phyloP scores from a whole-genome alignment of 2,329 filamentous ascomycete species.

The Periconia macrospinosa region DNA sequence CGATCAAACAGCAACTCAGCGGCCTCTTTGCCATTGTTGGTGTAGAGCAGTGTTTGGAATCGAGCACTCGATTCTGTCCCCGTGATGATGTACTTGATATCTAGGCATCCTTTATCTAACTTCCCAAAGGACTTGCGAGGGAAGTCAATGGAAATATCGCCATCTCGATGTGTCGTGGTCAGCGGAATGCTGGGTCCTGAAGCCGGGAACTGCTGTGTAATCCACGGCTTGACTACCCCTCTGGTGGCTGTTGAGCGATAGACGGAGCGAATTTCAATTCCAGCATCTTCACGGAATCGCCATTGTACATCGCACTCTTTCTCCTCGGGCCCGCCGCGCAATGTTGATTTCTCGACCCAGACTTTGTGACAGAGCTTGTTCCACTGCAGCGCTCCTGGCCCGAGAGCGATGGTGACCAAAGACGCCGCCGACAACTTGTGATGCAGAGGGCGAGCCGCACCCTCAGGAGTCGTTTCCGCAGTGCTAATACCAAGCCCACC shows the following conservation, averaged over 20 bases:
- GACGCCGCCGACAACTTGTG: conserved; percentile 21
- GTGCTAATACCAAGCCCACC: conserved; percentile 15
- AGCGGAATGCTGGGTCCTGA: conserved; percentile 34
- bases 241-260: conserved; percentile 22
- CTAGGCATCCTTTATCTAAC: conserved; percentile 27
- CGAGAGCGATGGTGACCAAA: conserved; percentile 26
- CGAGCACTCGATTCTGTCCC: conserved; percentile 14
- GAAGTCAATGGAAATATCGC: conserved; percentile 34
- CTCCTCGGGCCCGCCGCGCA: conserved; percentile 9
- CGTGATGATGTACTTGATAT: conserved; percentile 33
- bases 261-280: conserved; percentile 25
- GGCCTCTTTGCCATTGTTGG: conserved; percentile 30
- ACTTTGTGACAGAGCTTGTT: conserved; percentile 29
- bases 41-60: conserved; percentile 37
- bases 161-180: conserved; percentile 29
- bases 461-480: conserved; percentile 24
- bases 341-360: conserved; percentile 26
- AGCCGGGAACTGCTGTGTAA: conserved; percentile 31
- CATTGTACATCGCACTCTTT: conserved; percentile 30
- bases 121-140: conserved; percentile 28
- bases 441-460: conserved; percentile 11
- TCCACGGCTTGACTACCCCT: conserved; percentile 24
- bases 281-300: conserved; percentile 31
- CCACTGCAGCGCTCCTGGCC: conserved; percentile 32
- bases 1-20: conserved; percentile 33